These are phyloP conservation scores for Acmispon strigosus DNA, from an alignment of 306 rosid species.

Conservation along the genomic window DNA sequence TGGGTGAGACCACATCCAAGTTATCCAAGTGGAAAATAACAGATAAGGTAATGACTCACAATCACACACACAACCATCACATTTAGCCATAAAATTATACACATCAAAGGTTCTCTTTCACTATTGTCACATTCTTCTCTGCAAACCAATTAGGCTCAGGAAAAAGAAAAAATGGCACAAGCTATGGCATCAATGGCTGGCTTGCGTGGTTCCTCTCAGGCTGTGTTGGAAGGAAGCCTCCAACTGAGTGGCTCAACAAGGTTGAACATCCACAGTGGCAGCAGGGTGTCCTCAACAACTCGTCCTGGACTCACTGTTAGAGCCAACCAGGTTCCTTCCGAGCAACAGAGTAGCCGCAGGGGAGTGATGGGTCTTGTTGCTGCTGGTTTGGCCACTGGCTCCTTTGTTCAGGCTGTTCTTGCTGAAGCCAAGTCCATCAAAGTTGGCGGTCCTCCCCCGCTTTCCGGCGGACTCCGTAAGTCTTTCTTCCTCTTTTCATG, in stretches of 20 bases:
- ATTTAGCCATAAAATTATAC: slow-evolving; percentile 18
- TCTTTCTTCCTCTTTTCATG: not conserved
- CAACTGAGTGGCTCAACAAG: slow-evolving; percentile 54
- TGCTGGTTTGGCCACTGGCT: slow-evolving; percentile 67
- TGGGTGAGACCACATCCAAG: slow-evolving; percentile 48
- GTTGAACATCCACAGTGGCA: slow-evolving; percentile 29
- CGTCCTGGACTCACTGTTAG: slow-evolving; percentile 41
- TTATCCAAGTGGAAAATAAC: slow-evolving; percentile 58
- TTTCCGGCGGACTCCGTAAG: slow-evolving; percentile 96
- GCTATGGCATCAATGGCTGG: slow-evolving; percentile 95
- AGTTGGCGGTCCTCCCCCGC: slow-evolving; percentile 83
- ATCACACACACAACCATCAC: slow-evolving; percentile 40
- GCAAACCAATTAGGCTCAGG: not conserved
- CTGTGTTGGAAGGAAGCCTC: slow-evolving; percentile 69
- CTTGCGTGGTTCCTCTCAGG: slow-evolving; percentile 64
- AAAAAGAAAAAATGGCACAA: slow-evolving; percentile 42
- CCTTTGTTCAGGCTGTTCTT: slow-evolving; percentile 81
- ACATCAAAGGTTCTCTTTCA: slow-evolving; percentile 5
- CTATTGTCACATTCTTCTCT: slow-evolving; percentile 1
- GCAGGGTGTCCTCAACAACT: slow-evolving; percentile 24
- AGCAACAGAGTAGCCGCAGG: slow-evolving; percentile 65
- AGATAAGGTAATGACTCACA: slow-evolving; percentile 59
- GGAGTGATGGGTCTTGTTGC: slow-evolving; percentile 76
- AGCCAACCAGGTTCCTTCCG: slow-evolving; percentile 52
- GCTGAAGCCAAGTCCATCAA: slow-evolving; percentile 87